Base-by-base conservation (phyloP, 2,329 filamentous ascomycete genomes). In the Leptographium galeiforme region DNA sequence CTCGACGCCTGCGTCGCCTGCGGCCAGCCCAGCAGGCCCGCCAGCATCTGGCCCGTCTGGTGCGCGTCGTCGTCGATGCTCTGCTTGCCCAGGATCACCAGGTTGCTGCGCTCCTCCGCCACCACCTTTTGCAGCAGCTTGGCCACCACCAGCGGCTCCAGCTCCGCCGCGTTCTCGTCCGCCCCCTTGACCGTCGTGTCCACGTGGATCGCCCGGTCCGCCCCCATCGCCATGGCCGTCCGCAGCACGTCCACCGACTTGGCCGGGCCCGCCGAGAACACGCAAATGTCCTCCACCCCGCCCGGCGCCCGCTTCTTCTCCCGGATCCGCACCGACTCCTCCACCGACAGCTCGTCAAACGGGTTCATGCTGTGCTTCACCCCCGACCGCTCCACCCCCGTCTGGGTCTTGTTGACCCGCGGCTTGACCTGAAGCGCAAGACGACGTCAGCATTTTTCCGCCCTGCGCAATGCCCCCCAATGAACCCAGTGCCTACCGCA, bases 291-390 rank as follows among this genome's bases (percentile, higher is more conserved):
- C 61, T 89, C 84, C 57, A 98, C 90, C 63, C 85, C 84, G 59
- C 79, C 75, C 18, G 82, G 78, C 18, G 81, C 81, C 53, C 72
- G 69, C 69, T 87, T 86, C 75, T 87, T 86, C 70, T 97, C 91
- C 69, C 93, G 90, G 66, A 98, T 85, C 43, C 88, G 89, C 51
- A 96, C 87, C 51, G 90, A 88, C 74, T 97, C 93, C 73, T 98
- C 93, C 69, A 98, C 83, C 45, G 89, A 94, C 64, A 98, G 87
- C 70, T 98, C 93, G 76, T 98, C 93, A 72, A 98, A 98, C 19
- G 93, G 93, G 77, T 97, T 98, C 81, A 98, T 91, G 67, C 85
- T 90, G 78, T 97, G 91, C 73, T 97, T 97, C 65, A 97, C 89
- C 61, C 87, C 87, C 59, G 84, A 78, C 53, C 87, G 95, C 72